A percentile compares a stretch with the other conserved stretches of the same genome.
phyloP scores from a whole-genome alignment of 352 stramenopile genomes.

The Pythium insidiosum region DNA sequence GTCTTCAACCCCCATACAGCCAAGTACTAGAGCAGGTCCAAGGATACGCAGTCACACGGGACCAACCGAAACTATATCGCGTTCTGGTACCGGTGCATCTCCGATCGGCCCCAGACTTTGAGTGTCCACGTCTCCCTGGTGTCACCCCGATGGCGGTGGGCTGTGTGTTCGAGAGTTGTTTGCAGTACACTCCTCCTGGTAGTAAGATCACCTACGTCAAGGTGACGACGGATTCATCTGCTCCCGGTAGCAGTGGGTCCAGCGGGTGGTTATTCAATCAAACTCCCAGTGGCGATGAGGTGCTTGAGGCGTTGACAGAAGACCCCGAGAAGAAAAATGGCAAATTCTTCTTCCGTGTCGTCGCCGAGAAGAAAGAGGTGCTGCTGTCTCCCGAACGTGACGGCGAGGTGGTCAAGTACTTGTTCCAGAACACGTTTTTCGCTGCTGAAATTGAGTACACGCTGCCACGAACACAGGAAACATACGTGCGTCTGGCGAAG shows the following conservation, averaged over 20 bases:
- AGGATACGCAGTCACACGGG: constrained; percentile 53
- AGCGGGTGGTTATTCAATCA: constrained; percentile 63
- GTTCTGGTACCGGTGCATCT: constrained; percentile 59
- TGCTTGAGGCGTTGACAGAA: constrained; percentile 63
- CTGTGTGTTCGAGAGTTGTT: constrained; percentile 69
- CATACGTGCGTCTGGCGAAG: constrained; percentile 64
- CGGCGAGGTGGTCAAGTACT: constrained; percentile 54
- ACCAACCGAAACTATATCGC: constrained; percentile 71
- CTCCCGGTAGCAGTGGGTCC: constrained; percentile 25
- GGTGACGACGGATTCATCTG: constrained; percentile 41
- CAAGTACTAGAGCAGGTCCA: constrained; percentile 62
- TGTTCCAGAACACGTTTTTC: constrained; percentile 68
- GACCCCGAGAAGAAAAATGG: constrained; percentile 73
- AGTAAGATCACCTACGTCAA: constrained; percentile 80
- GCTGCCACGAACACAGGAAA: constrained; percentile 57
- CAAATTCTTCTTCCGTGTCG: constrained; percentile 77
- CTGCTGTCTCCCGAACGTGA: constrained; percentile 59
- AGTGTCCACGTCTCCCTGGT: constrained; percentile 61
- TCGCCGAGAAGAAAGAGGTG: constrained; percentile 62
- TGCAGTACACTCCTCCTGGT: constrained; percentile 72
- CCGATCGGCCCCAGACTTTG: constrained; percentile 66
- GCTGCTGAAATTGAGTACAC: constrained; percentile 78
- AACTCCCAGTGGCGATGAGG: constrained; percentile 51
- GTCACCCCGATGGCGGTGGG: constrained; percentile 50
- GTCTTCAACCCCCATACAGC: constrained; percentile 33